phyloP scores from a whole-genome alignment of 2,329 filamentous ascomycete genomes.

The Verticillium nubilum region DNA sequence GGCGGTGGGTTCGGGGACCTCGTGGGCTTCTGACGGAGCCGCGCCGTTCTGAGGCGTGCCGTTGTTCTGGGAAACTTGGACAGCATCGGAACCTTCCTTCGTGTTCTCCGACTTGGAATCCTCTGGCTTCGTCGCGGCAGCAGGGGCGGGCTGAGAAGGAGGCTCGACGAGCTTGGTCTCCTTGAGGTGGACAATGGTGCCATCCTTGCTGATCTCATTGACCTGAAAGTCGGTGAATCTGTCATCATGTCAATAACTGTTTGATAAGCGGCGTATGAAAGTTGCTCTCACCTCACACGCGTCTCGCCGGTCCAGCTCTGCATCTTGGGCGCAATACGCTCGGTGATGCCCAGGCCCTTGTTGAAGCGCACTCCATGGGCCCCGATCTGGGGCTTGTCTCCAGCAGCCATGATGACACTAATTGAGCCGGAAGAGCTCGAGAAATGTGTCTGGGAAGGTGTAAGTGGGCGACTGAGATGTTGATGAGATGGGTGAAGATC shows the following conservation, averaged over 20 bases:
- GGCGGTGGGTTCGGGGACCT: constrained; percentile 16
- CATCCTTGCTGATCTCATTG: constrained; percentile 76
- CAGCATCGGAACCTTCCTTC: constrained; percentile 16
- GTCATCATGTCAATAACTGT: not conserved
- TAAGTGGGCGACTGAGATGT: not conserved
- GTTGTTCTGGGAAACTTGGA: not conserved
- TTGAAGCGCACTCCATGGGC: constrained; percentile 5
- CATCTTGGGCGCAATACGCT: constrained; percentile 13
- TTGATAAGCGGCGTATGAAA: not conserved
- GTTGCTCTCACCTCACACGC: constrained; percentile 8
- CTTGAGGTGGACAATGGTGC: constrained; percentile 67
- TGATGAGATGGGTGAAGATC: not conserved
- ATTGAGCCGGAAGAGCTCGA: not conserved
- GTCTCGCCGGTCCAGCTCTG: constrained; percentile 12
- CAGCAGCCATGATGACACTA: not conserved
- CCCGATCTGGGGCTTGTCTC: not conserved
- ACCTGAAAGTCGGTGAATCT: constrained; percentile 91
- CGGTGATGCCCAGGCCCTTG: constrained; percentile 12
- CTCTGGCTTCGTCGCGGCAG: not conserved
- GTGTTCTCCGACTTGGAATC: constrained; percentile 13
- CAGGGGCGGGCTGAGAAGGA: constrained; percentile 7
- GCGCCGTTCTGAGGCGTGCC: not conserved
- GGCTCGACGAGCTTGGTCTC: constrained; percentile 7
- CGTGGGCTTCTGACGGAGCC: constrained; percentile 4
- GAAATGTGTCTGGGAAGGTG: not conserved